Evolutionary conservation across 371 early-diverging fungal species (phyloP).

Genomic region (Rhizomucor miehei): DNA sequence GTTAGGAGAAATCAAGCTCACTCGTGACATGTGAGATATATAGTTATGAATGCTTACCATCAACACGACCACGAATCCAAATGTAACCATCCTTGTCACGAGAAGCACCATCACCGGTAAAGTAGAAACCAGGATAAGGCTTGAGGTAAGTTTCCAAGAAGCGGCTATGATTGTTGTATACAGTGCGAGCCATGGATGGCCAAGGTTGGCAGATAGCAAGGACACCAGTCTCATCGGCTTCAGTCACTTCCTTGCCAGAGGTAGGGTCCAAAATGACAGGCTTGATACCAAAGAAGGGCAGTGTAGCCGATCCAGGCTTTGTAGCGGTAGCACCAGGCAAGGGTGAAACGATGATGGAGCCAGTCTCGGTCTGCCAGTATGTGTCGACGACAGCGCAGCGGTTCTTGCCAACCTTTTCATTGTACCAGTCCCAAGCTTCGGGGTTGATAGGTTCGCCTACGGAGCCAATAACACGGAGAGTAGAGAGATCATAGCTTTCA

Average conservation of each 20-base stretch:
- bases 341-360: slow-evolving; percentile 91
- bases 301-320: slow-evolving; percentile 95
- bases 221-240: slow-evolving; percentile 91
- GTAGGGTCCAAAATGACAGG: slow-evolving; percentile 80
- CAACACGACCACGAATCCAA: slow-evolving; percentile 95
- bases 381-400: slow-evolving; percentile 96
- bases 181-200: slow-evolving; percentile 94
- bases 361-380: slow-evolving; percentile 97
- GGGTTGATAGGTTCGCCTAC: slow-evolving; percentile 99
- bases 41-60: slow-evolving; percentile 55
- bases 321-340: slow-evolving; percentile 85
- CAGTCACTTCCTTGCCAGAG: slow-evolving; percentile 85
- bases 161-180: slow-evolving; percentile 86
- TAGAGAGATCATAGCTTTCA: slow-evolving; percentile 70
- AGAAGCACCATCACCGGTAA: slow-evolving; percentile 89
- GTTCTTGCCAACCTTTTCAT: slow-evolving; percentile 84
- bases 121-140: slow-evolving; percentile 86
- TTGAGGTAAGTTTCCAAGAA: slow-evolving; percentile 89
- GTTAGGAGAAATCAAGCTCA: too few relatives aligned
- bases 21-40: too few relatives aligned
- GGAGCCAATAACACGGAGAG: slow-evolving; percentile 89
- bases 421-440: slow-evolving; percentile 98
- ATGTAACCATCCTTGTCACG: slow-evolving; percentile 92
- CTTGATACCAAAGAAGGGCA: slow-evolving; percentile 97
- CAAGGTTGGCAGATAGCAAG: slow-evolving; percentile 89